Base-by-base conservation (phyloP, 768 basidiomycete species). In the Phanerochaete carnosa region DNA sequence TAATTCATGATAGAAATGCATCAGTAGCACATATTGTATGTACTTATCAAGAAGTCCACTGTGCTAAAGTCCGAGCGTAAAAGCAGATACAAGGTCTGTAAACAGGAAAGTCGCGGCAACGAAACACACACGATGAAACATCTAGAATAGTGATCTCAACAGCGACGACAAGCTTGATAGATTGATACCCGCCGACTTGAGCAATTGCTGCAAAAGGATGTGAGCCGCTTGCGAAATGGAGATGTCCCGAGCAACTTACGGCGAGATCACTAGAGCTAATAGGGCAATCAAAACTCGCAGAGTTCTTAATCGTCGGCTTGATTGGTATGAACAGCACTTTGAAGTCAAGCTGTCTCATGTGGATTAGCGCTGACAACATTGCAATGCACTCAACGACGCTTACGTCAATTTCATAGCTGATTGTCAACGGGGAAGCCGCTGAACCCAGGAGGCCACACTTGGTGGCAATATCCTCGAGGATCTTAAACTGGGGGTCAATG, bases 401-500 rank as follows among this genome's bases (percentile, higher is more conserved):
- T 57, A 86, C 90, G 60, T 80, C 86, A 45, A 94, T 82, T 62
- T 84, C 83, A 67, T 92, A 92, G 32, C 83, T 68, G 28, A 94
- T 77, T 0, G 71, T 75, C 39, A 94, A 75, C 43, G 88, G 74
- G 61, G 75, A 80, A 29, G 76, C 58, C 11, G 61, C 13, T 1
- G 75, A 71, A 11, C 81, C 83, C 1, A 65, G 61, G 45, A 83
- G 65, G 49, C 87, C 86, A 67, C 92, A 94, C 65, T 85, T 89
- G 9, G 65, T 64, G 1, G 79, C 82, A 26, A 94, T 65, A 68
- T 92, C 88, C 11, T 72, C 32, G n/a, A 94, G 75, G 23, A 93
- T 83, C 6, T 59, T 55, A 32, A 73, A 69, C 39, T 75, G 76
- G 9, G 90, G 86, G 60, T 90, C 82, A 45, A 75, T 66, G 0